Percentiles rank a stretch among this genome's conserved stretches.
Conservation (phyloP, 2,329 filamentous ascomycete genomes). For the Apiospora arundinis region DNA sequence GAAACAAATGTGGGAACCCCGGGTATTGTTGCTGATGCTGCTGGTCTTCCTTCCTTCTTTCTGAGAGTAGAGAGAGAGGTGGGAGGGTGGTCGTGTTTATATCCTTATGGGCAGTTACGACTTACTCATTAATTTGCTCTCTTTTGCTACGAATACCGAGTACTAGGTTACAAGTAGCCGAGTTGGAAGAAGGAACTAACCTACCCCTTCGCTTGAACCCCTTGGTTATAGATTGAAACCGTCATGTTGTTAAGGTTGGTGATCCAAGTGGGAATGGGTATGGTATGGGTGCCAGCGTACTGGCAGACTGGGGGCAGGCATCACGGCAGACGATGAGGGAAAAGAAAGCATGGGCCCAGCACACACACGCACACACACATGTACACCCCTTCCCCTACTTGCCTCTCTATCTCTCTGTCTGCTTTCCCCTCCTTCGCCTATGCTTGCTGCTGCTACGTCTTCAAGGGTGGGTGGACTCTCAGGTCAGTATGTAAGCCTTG, state of each 20-base stretch:
- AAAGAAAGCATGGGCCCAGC: not conserved
- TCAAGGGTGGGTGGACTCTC: not conserved
- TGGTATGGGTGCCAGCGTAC: not conserved
- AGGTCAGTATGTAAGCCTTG: constrained; percentile 1
- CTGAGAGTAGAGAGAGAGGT: not conserved
- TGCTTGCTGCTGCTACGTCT: not conserved
- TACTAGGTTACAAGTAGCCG: not conserved
- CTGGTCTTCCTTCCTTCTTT: not conserved
- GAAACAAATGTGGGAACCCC: not conserved
- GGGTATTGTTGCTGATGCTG: not conserved
- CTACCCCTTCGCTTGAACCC: not conserved
- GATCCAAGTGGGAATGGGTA: not conserved
- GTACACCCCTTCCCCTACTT: not conserved
- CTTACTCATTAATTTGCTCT: not conserved
- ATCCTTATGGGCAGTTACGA: not conserved
- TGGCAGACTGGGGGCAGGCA: not conserved
- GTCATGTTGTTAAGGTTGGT: not conserved
- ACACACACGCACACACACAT: not conserved
- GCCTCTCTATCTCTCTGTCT: not conserved
- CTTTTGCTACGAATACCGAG: not conserved
- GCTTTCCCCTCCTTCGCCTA: not conserved
- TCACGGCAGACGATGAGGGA: not conserved
- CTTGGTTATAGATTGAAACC: not conserved
- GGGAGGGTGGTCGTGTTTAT: constrained; percentile 5
- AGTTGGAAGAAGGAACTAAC: not conserved